Base-by-base conservation (phyloP, 2,329 filamentous ascomycete genomes). In the Colletotrichum coccodes region DNA sequence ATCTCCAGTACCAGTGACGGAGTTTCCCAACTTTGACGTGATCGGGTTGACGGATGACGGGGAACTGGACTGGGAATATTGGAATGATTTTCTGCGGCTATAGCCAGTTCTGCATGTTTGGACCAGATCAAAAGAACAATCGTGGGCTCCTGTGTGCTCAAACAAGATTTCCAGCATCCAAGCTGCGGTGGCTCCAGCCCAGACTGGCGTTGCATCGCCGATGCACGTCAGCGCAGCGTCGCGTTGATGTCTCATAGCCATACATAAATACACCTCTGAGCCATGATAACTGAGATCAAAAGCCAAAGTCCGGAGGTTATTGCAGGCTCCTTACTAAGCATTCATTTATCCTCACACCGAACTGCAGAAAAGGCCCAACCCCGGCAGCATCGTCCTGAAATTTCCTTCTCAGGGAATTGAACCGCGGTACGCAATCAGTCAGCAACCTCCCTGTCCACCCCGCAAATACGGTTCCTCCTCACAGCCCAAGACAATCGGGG, bases 11-110 rank as follows among this genome's bases (percentile, higher is more conserved):
- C 5, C 42, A 3, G 28, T 14, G 8, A 9, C 44, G 8, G 50
- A 42, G 6, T 38, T 67, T 0, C 53, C 49, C 2, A 28, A 0
- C 3, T 26, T 68, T 2, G 61, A 59, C 32, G n/a, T 14, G 6
- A n/a, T 65, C 6, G 60, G 53, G 7, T n/a, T 65, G 3, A 54
- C 40, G 8, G 53, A 57, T 6, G 40, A 59, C 2, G 47, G 52
- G 1, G 58, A 64, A 32, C 21, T 68, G 53, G 60, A 56, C 26
- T 68, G 65, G 65, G 65, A 65, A 3, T 65, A 65, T 7, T 68
- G 65, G 65, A 65, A 44, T 11, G 57, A 64, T 28, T 68, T 68
- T 21, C 16, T 65, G 26, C 57, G 53, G 8, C 40, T 59, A 3
- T 59, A 59, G 28, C 8, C 14, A 46, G 30, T 3, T n/a, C 1